Evolutionary conservation across 805 yeast species (phyloP).

Genomic region (Brettanomyces bruxellensis): DNA sequence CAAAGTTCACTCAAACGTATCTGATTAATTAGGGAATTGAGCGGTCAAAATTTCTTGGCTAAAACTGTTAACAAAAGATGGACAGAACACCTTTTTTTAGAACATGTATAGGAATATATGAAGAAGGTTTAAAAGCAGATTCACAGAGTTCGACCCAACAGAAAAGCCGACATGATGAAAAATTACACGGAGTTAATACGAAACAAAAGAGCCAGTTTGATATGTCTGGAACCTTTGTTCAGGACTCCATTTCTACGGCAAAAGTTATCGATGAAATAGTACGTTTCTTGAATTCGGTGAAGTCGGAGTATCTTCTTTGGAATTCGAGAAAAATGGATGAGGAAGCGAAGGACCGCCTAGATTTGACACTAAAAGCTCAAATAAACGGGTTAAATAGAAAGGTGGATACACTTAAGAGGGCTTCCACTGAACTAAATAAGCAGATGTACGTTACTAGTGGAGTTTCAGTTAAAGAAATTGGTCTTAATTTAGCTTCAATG

Average conservation of each 20-base stretch:
- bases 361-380: conserved; percentile 18
- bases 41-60: no score
- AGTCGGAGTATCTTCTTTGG: conserved; percentile 28
- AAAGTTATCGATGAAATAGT: conserved; percentile 24
- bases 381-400: conserved; percentile 13
- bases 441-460: conserved; percentile 38
- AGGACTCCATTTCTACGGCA: conserved; percentile 32
- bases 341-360: conserved; percentile 19
- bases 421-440: conserved; percentile 34
- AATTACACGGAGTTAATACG: background rate
- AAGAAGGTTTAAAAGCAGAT: conserved; percentile 19
- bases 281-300: conserved; percentile 25
- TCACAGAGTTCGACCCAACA: background rate
- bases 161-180: background rate
- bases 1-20: no score
- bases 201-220: background rate
- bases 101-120: conserved; percentile 37
- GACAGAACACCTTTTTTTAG: conserved; percentile 23
- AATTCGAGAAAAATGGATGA: conserved; percentile 18
- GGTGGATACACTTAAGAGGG: conserved; percentile 24
- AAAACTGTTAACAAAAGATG: background rate
- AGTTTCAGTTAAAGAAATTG: conserved; percentile 33
- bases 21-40: no score
- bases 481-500: conserved; percentile 22
- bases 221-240: conserved; percentile 12